Base-by-base conservation (phyloP, 495 filamentous ascomycete genomes). In the Recurvomyces mirabilis region DNA sequence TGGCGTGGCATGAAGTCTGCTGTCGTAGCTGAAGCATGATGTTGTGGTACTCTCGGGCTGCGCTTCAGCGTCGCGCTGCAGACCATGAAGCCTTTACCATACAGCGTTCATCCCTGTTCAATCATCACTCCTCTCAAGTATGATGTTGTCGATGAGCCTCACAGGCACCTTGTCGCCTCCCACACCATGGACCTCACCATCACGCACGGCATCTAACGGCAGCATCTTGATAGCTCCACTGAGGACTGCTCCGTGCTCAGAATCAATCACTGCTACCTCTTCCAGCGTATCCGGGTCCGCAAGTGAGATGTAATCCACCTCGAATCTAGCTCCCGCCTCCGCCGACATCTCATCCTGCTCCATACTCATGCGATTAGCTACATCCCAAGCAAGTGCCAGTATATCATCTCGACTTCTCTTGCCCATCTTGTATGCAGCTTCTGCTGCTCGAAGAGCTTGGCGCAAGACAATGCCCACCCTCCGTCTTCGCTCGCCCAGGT, bases 101-200 rank as follows among this genome's bases (percentile, higher is more conserved):
- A n/a, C n/a, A n/a, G n/a, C n/a, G n/a, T n/a, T n/a, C n/a, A n/a
- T n/a, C n/a, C n/a, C n/a, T n/a, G n/a, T n/a, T n/a, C n/a, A n/a
- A n/a, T n/a, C n/a, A n/a, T n/a, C n/a, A n/a, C n/a, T n/a, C n/a
- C n/a, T n/a, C n/a, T n/a, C n/a, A n/a, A n/a, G n/a, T n/a, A 93
- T 81, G 54, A 96, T 77, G 54, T 98, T 98, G 59, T 98, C 91
- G 60, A 98, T 95, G 59, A 98, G 63, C 42, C 91, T 72, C 15
- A 98, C 91, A 5, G 84, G 69, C 0, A 78, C 78, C 18, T 68
- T 68, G 20, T 78, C 82, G 52, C 77, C 75, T 5, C 84, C 84
- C 29, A 85, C 60, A 7, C 78, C 78, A 21, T 65, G 61, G 43
- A 84, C 77, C 64, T 96, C 87, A 1, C 69, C 79, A 17, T 73